Conservation (phyloP, 192 early-diverging fungal genomes). For the Ambispora gerdemannii region DNA sequence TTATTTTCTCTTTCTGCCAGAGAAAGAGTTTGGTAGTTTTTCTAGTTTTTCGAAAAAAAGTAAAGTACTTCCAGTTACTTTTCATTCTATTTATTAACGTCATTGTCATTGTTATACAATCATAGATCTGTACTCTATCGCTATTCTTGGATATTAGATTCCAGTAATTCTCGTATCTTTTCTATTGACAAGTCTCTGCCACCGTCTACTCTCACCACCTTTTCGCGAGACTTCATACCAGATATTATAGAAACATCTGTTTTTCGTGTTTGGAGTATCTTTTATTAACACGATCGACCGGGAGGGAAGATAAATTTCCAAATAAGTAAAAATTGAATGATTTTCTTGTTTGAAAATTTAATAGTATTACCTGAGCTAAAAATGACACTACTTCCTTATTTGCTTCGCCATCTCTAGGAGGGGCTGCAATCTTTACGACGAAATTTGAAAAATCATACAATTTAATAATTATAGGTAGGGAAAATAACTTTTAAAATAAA, state of each 20-base stretch:
- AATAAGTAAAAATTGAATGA: background rate
- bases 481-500: too few species aligned
- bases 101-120: background rate
- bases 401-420: constrained; percentile 35
- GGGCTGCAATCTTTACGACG: constrained; percentile 30
- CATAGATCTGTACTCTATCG: too few species aligned
- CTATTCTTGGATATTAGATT: background rate
- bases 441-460: too few species aligned
- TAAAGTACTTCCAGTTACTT: background rate
- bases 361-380: constrained; percentile 28
- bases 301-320: background rate
- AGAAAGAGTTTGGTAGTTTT: background rate
- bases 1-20: background rate
- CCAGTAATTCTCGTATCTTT: background rate
- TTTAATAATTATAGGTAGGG: too few species aligned
- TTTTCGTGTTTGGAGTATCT: background rate
- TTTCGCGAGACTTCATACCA: constrained; percentile 6
- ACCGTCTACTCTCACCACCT: background rate
- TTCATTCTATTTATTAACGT: background rate
- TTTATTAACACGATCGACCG: too few species aligned
- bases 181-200: background rate
- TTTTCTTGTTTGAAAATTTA: background rate
- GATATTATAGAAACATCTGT: background rate
- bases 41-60: background rate
- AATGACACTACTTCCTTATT: constrained; percentile 34